Evolutionary conservation across 2,329 filamentous ascomycete genomes (phyloP).

Genomic region (Pseudocercospora fijiensis): DNA sequence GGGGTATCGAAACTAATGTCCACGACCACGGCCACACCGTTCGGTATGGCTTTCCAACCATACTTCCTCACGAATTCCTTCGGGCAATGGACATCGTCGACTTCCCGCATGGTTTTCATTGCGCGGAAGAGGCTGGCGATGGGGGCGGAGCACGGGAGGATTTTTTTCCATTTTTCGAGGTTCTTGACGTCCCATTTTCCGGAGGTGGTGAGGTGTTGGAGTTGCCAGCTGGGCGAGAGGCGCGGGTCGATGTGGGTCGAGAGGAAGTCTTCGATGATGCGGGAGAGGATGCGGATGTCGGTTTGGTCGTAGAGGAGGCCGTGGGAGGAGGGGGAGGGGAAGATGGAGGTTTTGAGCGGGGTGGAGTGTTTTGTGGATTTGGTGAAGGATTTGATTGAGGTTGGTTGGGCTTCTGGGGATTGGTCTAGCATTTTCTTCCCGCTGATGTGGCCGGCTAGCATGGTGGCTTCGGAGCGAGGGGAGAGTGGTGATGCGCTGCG

Average conservation of each 20-base stretch:
- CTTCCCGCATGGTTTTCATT: constrained; percentile 89
- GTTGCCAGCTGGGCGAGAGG: constrained; percentile 82
- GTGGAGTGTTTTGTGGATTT: constrained; percentile 31
- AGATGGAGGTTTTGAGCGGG: constrained; percentile 65
- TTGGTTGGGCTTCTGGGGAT: background rate
- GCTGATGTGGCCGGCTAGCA: background rate
- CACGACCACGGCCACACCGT: constrained; percentile 56
- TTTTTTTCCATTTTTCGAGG: constrained; percentile 79
- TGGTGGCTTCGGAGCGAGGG: background rate
- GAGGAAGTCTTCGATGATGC: constrained; percentile 80
- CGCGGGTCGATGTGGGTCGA: constrained; percentile 70
- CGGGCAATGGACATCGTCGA: constrained; percentile 79
- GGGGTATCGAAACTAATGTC: constrained; percentile 91
- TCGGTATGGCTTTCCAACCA: constrained; percentile 56
- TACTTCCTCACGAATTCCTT: constrained; percentile 67
- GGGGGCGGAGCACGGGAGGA: constrained; percentile 42
- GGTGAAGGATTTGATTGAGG: constrained; percentile 23
- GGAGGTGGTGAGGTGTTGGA: constrained; percentile 81
- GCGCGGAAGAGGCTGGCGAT: constrained; percentile 81
- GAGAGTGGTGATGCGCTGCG: background rate
- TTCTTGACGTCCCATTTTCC: constrained; percentile 99
- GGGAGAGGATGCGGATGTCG: constrained; percentile 73
- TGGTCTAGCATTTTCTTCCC: background rate
- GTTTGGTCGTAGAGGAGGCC: constrained; percentile 77
- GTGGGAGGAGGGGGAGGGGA: constrained; percentile 78